Conservation (phyloP, 202 grass and related monocot genomes). For the Setaria italica region DNA sequence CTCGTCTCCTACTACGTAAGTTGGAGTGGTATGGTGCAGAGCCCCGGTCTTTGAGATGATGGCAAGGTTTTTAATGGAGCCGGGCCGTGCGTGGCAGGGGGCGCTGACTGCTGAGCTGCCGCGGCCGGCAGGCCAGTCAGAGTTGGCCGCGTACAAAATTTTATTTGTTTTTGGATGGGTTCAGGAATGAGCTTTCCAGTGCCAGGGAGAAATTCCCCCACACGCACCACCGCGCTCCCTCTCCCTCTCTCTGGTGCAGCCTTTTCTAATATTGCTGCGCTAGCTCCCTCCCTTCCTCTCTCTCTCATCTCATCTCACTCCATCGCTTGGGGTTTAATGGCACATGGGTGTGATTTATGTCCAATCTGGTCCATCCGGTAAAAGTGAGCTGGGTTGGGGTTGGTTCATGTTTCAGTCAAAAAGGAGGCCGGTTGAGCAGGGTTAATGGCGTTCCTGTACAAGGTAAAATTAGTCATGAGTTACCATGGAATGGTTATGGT, state of each 20-base stretch:
- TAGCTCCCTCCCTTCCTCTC: too few species aligned
- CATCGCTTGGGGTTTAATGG: constrained; percentile 44
- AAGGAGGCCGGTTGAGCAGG: not conserved
- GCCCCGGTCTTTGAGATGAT: not conserved
- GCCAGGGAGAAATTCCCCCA: constrained; percentile 18
- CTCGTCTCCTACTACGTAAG: too few species aligned
- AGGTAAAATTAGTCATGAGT: too few species aligned
- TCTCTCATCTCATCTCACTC: not conserved
- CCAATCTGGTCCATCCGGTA: constrained; percentile 53
- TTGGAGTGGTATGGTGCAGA: not conserved
- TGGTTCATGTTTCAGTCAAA: constrained; percentile 23
- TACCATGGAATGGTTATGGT: not conserved
- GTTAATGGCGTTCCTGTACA: not conserved
- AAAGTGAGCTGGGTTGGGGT: not conserved
- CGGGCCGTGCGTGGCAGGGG: constrained; percentile 7
- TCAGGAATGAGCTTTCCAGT: constrained; percentile 56
- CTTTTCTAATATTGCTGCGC: constrained; percentile 33
- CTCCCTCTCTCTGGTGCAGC: constrained; percentile 20
- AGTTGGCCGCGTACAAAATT: constrained; percentile 47
- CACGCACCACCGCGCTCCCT: not conserved
- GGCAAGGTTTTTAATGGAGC: constrained; percentile 7
- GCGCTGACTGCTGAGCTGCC: not conserved
- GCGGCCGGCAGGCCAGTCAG: constrained; percentile 38
- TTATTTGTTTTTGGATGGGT: constrained; percentile 45
- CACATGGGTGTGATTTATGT: constrained; percentile 69